These are phyloP conservation scores for Pulveroboletus sp. DNA, from an alignment of 768 basidiomycete species.

Conservation along the genomic window DNA sequence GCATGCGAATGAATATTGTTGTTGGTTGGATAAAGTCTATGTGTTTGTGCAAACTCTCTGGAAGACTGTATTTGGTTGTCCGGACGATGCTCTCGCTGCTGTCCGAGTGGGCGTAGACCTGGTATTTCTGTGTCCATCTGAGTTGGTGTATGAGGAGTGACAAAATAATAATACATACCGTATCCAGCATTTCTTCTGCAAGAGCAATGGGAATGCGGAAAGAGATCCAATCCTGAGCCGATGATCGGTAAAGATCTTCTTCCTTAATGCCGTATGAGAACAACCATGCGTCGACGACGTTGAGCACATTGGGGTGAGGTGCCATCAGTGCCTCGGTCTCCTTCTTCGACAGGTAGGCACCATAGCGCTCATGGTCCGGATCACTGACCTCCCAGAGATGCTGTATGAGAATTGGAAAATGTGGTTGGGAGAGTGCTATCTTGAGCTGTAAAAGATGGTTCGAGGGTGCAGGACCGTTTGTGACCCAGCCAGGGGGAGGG, in stretches of 20 bases:
- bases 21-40: slow-evolving; percentile 72
- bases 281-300: slow-evolving; percentile 62
- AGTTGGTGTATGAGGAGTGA: not conserved
- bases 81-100: slow-evolving; percentile 57
- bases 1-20: slow-evolving; percentile 57
- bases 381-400: slow-evolving; percentile 59
- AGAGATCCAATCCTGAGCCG: slow-evolving; percentile 69
- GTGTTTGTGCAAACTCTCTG: slow-evolving; percentile 53
- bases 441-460: slow-evolving; percentile 50
- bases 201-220: slow-evolving; percentile 53
- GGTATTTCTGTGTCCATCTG: slow-evolving; percentile 48
- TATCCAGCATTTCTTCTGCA: slow-evolving; percentile 70
- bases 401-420: slow-evolving; percentile 48
- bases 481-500: slow-evolving; percentile 49
- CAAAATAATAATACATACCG: slow-evolving; percentile 38
- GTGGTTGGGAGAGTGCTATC: slow-evolving; percentile 55
- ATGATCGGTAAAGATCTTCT: slow-evolving; percentile 48
- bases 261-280: slow-evolving; percentile 50
- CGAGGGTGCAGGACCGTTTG: slow-evolving; percentile 40
- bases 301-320: slow-evolving; percentile 52
- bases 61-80: slow-evolving; percentile 69
- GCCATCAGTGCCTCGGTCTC: slow-evolving; percentile 62
- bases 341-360: slow-evolving; percentile 57
- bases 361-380: slow-evolving; percentile 53
- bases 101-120: slow-evolving; percentile 54